Conservation (phyloP, 202 grass and related monocot genomes). For the Digitaria exilis region DNA sequence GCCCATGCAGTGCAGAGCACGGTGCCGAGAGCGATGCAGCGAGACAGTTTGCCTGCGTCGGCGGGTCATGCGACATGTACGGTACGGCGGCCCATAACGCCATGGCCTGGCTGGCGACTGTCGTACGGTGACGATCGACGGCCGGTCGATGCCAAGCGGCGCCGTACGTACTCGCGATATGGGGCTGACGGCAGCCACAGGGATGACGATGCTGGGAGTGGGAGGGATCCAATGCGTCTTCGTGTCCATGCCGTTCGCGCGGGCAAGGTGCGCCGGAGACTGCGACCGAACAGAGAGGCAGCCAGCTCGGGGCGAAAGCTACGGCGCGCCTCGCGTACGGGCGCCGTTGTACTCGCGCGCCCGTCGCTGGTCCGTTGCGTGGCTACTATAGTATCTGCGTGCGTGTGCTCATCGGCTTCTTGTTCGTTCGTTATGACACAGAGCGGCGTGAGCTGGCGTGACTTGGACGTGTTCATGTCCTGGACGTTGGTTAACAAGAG, state of each 20-base stretch:
- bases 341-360: background rate
- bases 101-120: background rate
- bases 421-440: conserved; percentile 13
- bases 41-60: background rate
- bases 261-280: background rate
- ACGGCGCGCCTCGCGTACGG: background rate
- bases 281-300: background rate
- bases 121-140: background rate
- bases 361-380: background rate
- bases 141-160: background rate
- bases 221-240: no score
- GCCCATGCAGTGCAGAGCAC: background rate
- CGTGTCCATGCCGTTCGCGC: background rate
- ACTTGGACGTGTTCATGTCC: background rate
- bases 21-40: background rate
- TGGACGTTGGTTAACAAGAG: background rate
- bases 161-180: conserved; percentile 1
- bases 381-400: no score
- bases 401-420: background rate
- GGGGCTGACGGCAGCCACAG: background rate
- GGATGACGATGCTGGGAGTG: background rate
- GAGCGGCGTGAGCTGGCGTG: conserved; percentile 43
- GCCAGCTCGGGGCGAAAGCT: background rate
- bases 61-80: background rate
- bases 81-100: background rate